Evolutionary conservation across 768 basidiomycete genomes (phyloP).

Genomic region (Lactifluus volemus): DNA sequence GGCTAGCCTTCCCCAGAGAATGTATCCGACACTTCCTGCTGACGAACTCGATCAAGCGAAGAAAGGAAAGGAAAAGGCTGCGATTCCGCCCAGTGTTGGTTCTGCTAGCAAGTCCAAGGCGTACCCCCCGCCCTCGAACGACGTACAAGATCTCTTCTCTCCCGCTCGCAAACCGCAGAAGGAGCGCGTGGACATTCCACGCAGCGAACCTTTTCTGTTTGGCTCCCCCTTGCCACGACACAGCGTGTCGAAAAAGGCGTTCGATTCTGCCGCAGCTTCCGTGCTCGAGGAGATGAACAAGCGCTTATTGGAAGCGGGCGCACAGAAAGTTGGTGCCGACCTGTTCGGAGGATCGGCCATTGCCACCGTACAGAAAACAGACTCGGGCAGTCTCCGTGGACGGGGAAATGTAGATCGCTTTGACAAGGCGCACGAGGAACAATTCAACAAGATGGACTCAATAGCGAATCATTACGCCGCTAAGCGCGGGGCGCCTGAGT

Average conservation of each 20-base stretch:
- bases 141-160: constrained; percentile 34
- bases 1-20: constrained; percentile 20
- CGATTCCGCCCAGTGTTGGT: constrained; percentile 29
- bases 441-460: constrained; percentile 72
- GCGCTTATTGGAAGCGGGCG: constrained; percentile 51
- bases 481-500: constrained; percentile 26
- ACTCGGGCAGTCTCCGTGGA: constrained; percentile 2
- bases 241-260: constrained; percentile 54
- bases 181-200: constrained; percentile 21
- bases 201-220: constrained; percentile 56
- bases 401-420: constrained; percentile 30
- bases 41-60: constrained; percentile 23
- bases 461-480: constrained; percentile 50
- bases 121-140: constrained; percentile 27
- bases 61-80: constrained; percentile 29
- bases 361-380: neutral
- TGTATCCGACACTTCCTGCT: constrained; percentile 35
- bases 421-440: constrained; percentile 51
- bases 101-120: constrained; percentile 24
- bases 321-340: constrained; percentile 37
- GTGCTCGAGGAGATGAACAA: constrained; percentile 80
- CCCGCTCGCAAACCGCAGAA: constrained; percentile 25
- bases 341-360: constrained; percentile 32
- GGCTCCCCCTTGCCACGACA: constrained; percentile 66
- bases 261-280: constrained; percentile 54